A percentile compares a stretch with the other conserved stretches of the same genome.
Evolutionary conservation across 2,329 filamentous ascomycete species (phyloP).

Genomic region (Metarhizium anisopliae): DNA sequence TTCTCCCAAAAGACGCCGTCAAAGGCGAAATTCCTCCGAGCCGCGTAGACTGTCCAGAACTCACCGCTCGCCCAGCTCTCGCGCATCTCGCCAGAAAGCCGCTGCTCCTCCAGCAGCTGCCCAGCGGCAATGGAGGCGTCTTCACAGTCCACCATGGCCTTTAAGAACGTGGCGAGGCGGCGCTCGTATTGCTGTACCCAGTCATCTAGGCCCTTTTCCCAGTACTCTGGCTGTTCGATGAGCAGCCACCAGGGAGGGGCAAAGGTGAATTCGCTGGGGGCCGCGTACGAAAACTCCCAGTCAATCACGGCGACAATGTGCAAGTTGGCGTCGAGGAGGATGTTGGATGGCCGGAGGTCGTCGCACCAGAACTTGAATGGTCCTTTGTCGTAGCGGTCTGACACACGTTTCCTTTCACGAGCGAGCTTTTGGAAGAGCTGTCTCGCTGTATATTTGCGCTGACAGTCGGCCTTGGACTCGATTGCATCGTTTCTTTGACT

Average conservation of each 20-base stretch:
- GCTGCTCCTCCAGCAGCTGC: neutral
- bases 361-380: slow-evolving; percentile 18
- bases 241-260: slow-evolving; percentile 32
- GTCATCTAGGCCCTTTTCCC: neutral
- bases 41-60: slow-evolving; percentile 4
- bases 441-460: slow-evolving; percentile 25
- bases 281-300: slow-evolving; percentile 30
- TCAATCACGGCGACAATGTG: slow-evolving; percentile 25
- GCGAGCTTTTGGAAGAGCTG: slow-evolving; percentile 25
- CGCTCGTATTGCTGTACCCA: slow-evolving; percentile 23
- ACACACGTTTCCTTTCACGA: slow-evolving; percentile 10
- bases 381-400: slow-evolving; percentile 11
- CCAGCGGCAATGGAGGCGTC: slow-evolving; percentile 5
- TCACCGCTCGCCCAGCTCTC: slow-evolving; percentile 2
- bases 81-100: slow-evolving; percentile 3
- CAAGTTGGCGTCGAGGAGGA: slow-evolving; percentile 19
- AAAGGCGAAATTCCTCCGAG: slow-evolving; percentile 4
- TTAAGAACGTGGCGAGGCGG: slow-evolving; percentile 23
- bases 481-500: no score
- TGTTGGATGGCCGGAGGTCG: slow-evolving; percentile 22
- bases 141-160: slow-evolving; percentile 20
- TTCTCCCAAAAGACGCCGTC: slow-evolving; percentile 4
- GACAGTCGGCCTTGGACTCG: no score
- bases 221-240: slow-evolving; percentile 18
- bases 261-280: slow-evolving; percentile 21